Evolutionary conservation across 1,284 basidiomycete species (phyloP), one percentile per base, ranked within the genome.

Genomic region (Cryptococcus amylolentus): DNA sequence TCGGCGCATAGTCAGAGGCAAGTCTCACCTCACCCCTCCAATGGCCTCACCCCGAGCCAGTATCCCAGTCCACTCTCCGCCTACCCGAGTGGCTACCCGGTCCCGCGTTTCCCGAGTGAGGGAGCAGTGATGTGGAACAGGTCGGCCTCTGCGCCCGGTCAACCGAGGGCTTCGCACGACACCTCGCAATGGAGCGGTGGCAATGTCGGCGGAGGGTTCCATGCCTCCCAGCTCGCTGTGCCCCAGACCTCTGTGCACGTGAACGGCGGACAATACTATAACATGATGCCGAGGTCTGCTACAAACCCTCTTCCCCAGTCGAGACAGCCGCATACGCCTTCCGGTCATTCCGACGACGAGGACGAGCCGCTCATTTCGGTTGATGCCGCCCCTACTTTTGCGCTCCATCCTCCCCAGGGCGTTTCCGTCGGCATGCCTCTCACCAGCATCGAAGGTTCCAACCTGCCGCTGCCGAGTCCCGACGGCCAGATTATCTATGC

Each of bases 351-450:
- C 3, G 57, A 58, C 10, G 55, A 68, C 4, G 69, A 71, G n/a
- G 59, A 71, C 57, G 57, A 63, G 50, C 48, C 61, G 12, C 65
- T 69, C 10, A 53, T 61, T 4, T 51, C 59, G 31, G 45, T 61
- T 12, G 59, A 61, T 27, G 55, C 52, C 2, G 52, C 43, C 12
- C 69, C 72, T 2, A 44, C 61, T 1, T 62, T 69, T 55, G 60
- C 63, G 6, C 58, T 67, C 48, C 61, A 66, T n/a, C 58, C 61
- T 8, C 58, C 66, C 5, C 45, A 49, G 23, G 57, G 54, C 40
- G 42, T 42, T 9, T 8, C 41, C 39, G 44, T 46, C 44, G 23
- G 44, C 41, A 40, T 56, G 18, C 65, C 65, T 13, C 61, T 63
- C 42, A 61, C 68, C 5, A 58, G 64, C 2, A 56, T 70, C 4